Evolutionary conservation across 768 basidiomycete genomes (phyloP), one percentile per base, ranked within the genome.

Genomic region (Terana coerulea): DNA sequence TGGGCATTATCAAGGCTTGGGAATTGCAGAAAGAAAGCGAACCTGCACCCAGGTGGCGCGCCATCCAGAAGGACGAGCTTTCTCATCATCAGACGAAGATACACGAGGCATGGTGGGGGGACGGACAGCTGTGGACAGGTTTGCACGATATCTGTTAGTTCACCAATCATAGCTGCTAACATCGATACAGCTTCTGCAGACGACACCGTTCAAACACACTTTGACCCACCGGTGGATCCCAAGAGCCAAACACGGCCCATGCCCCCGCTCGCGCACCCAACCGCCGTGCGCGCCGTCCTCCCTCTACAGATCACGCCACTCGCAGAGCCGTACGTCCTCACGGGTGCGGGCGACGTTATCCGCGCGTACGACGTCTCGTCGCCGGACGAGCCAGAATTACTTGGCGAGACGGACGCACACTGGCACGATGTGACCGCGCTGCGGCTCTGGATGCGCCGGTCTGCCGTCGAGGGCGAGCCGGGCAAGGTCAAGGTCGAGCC

Each of bases 81-180:
- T 68, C 67, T 37, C 72, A 85, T 48, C 95, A 98, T 66, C 81
- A 93, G 51, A 95, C 93, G 5, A 78, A 88, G 54, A 77, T 98
- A 24, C 88, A 87, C 52, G 86, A 90, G 49, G 72, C 97, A 51
- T 48, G 72, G 11, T 76, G 82, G 30, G 84, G 79, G 3, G 72
- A 75, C n/a, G 86, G 77, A 1, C 76, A 86, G n/a, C 69, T 98
- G 19, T 98, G 94, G 94, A 92, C 89, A 48, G 91, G 95, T 95
- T 51, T 53, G 74, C 17, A 22, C 17, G 5, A 11, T 6, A 19
- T 17, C 6, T 35, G 21, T 34, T 10, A 34, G 33, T 17, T 34
- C 10, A 34, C 33, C n/a, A 34, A 10, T 10, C n/a, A 26, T 19
- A 9, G 24, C 24, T n/a, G 41, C 24, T 46, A 21, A n/a, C 40